A percentile compares a stretch with the other conserved stretches of the same genome.
Evolutionary conservation across 148 eudicot species (phyloP).

Genomic region (Euryodendron excelsum): DNA sequence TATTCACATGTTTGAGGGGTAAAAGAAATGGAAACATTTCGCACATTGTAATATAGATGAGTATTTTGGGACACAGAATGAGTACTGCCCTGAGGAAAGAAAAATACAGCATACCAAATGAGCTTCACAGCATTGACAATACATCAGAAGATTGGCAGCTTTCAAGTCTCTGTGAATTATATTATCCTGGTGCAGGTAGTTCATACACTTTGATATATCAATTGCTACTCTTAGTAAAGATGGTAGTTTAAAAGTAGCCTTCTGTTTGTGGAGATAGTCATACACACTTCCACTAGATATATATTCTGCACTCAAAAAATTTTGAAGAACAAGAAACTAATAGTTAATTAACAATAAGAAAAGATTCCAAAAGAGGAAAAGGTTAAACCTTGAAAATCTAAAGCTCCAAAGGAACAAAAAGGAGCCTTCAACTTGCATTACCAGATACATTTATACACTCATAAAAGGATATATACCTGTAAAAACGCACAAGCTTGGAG

Average conservation of each 20-base stretch:
- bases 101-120: background rate
- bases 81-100: background rate
- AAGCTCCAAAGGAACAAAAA: too few relatives aligned
- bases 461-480: constrained; percentile 55
- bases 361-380: background rate
- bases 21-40: background rate
- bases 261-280: constrained; percentile 97
- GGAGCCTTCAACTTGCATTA: background rate
- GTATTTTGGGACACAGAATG: background rate
- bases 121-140: background rate
- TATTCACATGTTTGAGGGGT: background rate
- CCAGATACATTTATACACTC: background rate
- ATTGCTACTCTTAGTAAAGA: constrained; percentile 84
- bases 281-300: constrained; percentile 99
- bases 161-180: constrained; percentile 95
- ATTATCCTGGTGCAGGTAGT: constrained; percentile 95
- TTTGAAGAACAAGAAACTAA: background rate
- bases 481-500: constrained; percentile 93
- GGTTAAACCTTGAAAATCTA: background rate
- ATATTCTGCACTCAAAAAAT: constrained; percentile 55
- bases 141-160: constrained; percentile 97
- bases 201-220: constrained; percentile 96
- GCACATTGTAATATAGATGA: background rate
- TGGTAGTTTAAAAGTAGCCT: constrained; percentile 90
- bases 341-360: background rate